phyloP scores from a whole-genome alignment of 2,329 filamentous ascomycete genomes.

The Penicillium sp. region DNA sequence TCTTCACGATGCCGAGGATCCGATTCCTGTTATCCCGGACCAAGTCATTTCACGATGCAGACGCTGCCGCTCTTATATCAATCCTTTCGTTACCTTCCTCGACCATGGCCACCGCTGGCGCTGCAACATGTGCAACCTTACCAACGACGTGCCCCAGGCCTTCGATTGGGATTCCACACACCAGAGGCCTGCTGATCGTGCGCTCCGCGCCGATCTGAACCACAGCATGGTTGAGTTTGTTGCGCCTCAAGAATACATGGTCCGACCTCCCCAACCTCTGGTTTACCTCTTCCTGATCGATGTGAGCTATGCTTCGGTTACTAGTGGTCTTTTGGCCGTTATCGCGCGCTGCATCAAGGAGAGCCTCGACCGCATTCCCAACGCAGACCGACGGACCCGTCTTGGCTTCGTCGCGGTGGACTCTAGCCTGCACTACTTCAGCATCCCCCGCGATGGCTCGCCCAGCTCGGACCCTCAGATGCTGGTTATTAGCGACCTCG shows the following conservation, averaged over 20 bases:
- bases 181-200: constrained; percentile 89
- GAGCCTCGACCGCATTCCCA: constrained; percentile 96
- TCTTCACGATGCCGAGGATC: constrained; percentile 90
- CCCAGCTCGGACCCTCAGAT: constrained; percentile 86
- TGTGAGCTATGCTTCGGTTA: constrained; percentile 88
- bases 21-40: constrained; percentile 89
- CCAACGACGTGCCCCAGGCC: constrained; percentile 97
- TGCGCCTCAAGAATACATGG: constrained; percentile 99
- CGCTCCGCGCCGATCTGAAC: constrained; percentile 91
- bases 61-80: constrained; percentile 96
- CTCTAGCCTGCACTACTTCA: constrained; percentile 94
- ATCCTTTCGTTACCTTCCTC: constrained; percentile 93
- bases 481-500: constrained; percentile 92
- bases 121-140: constrained; percentile 99
- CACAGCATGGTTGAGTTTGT: constrained; percentile 97
- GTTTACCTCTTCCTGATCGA: constrained; percentile 97
- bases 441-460: constrained; percentile 84
- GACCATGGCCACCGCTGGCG: constrained; percentile 98
- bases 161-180: constrained; percentile 97
- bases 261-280: constrained; percentile 90
- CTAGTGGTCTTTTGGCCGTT: constrained; percentile 88
- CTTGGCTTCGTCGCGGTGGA: constrained; percentile 96
- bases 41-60: constrained; percentile 97
- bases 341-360: constrained; percentile 92
- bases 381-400: constrained; percentile 89